phyloP scores from a whole-genome alignment of 805 yeast species.

The Grigorovia transvaalensis region DNA sequence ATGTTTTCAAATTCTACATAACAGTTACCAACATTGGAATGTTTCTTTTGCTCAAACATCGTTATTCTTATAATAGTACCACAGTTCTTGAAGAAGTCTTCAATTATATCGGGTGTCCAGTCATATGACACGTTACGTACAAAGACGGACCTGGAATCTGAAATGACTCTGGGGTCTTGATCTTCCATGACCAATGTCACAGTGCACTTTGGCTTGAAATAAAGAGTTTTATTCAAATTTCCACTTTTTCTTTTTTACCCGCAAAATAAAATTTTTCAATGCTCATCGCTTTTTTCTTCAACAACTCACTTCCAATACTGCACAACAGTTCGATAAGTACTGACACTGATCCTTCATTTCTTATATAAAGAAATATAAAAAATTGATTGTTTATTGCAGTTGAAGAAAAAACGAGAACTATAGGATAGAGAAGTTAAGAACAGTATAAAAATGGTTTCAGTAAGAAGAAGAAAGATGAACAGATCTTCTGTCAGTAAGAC shows the following conservation, averaged over 20 bases:
- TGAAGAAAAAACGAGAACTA: background rate
- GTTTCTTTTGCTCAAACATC: constrained; percentile 30
- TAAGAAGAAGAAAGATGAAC: constrained; percentile 77
- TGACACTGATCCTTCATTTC: no score
- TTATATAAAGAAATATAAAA: no score
- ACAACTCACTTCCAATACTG: no score
- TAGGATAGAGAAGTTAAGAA: background rate
- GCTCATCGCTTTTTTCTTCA: constrained; percentile 3
- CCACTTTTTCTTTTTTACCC: constrained; percentile 1
- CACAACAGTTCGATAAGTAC: no score
- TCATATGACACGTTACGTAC: constrained; percentile 42
- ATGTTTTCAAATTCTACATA: constrained; percentile 44
- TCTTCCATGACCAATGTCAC: background rate
- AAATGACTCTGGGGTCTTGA: constrained; percentile 1
- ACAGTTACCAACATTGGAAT: constrained; percentile 42
- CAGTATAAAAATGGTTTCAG: constrained; percentile 44
- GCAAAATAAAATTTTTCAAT: background rate
- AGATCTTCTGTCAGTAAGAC: constrained; percentile 60
- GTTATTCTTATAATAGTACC: constrained; percentile 46
- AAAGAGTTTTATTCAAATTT: constrained; percentile 15
- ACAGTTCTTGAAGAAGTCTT: constrained; percentile 33
- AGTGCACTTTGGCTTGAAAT: no score
- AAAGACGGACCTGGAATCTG: constrained; percentile 44
- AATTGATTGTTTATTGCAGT: background rate
- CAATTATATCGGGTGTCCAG: constrained; percentile 42